Evolutionary conservation across 2,329 filamentous ascomycete genomes (phyloP), one percentile per base, ranked within the genome.

Genomic region (Dothideomycetes sp.): DNA sequence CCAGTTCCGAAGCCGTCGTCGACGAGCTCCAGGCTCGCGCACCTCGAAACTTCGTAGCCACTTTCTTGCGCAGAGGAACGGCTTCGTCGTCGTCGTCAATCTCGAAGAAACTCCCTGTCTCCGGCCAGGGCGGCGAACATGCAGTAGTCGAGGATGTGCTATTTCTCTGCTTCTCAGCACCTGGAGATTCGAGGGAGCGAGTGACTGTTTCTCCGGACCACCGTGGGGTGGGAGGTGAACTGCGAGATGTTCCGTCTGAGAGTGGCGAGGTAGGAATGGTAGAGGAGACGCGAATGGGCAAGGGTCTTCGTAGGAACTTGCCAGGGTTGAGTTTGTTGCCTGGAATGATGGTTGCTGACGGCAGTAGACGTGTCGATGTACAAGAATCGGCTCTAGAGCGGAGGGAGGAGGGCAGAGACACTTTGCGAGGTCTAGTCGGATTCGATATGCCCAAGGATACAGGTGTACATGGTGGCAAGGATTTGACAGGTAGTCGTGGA

Each of bases 311-410:
- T 32, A 15, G 15, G 14, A 16, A 16, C 15, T 32, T 32, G 10
- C 30, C 15, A 5, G 30, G 8, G 15, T 12, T 5, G 30, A 15
- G 39, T 41, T 36, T 40, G 34, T 8, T 29, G 24, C 31, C 14
- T 17, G 22, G 29, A 12, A 34, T 36, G 33, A 27, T 11, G 15
- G 19, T 37, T 27, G 39, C 34, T 8, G 39, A 33, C 15, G 39
- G 34, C 16, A 36, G 39, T 11, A 37, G 29, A 19, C 34, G 27
- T 15, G 36, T 27, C 15, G 39, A 41, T 19, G 34, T 41, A 34
- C 39, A 41, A 5, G 39, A 41, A 16, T 41, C 39, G 22, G 34
- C 19, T 30, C 39, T 33, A 12, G 39, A 41, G 15, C 39, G 39
- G 19, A 36, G 24, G 7, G 39, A 41, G 18, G 34, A 18, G 5